These are phyloP conservation scores for Penicillium sp. DNA, from an alignment of 2,329 filamentous ascomycete species.

Conservation along the genomic window DNA sequence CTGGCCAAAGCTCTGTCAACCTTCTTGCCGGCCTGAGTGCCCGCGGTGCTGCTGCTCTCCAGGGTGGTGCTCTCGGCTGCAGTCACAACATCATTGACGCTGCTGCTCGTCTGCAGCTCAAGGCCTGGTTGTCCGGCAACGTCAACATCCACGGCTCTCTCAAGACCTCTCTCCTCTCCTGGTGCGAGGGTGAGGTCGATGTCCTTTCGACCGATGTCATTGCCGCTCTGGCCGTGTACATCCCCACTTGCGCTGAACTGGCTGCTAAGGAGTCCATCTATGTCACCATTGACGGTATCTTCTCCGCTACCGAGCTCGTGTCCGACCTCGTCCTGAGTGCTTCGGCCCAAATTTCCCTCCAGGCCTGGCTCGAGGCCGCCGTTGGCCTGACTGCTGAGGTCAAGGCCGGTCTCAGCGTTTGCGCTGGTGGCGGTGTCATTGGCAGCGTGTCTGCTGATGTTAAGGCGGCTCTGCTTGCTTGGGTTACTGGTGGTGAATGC, in stretches of 20 bases:
- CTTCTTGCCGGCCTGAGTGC: slow-evolving; percentile 30
- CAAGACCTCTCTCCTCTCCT: slow-evolving; percentile 28
- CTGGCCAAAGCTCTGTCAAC: neutral
- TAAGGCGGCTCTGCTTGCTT: slow-evolving; percentile 29
- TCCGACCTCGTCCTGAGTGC: slow-evolving; percentile 30
- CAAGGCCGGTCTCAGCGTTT: slow-evolving; percentile 32
- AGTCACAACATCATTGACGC: slow-evolving; percentile 26
- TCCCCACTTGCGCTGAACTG: slow-evolving; percentile 31
- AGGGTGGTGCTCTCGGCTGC: slow-evolving; percentile 34
- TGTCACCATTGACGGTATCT: slow-evolving; percentile 36
- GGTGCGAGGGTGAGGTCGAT: slow-evolving; percentile 29
- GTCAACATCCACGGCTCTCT: slow-evolving; percentile 24
- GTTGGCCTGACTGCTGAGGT: slow-evolving; percentile 26
- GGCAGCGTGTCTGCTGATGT: slow-evolving; percentile 30
- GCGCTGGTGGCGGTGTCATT: slow-evolving; percentile 32
- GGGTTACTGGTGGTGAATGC: slow-evolving; percentile 27
- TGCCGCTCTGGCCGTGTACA: slow-evolving; percentile 32
- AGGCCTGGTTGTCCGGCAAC: slow-evolving; percentile 27
- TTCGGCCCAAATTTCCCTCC: slow-evolving; percentile 27
- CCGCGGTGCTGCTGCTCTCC: slow-evolving; percentile 34
- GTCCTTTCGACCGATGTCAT: slow-evolving; percentile 25
- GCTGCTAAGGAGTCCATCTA: slow-evolving; percentile 35
- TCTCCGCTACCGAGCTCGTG: slow-evolving; percentile 23
- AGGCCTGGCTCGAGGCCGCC: slow-evolving; percentile 25
- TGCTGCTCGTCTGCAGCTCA: slow-evolving; percentile 27